Evolutionary conservation across 345 rosid genomes (phyloP).

Genomic region (Moricandia moricandioides): DNA sequence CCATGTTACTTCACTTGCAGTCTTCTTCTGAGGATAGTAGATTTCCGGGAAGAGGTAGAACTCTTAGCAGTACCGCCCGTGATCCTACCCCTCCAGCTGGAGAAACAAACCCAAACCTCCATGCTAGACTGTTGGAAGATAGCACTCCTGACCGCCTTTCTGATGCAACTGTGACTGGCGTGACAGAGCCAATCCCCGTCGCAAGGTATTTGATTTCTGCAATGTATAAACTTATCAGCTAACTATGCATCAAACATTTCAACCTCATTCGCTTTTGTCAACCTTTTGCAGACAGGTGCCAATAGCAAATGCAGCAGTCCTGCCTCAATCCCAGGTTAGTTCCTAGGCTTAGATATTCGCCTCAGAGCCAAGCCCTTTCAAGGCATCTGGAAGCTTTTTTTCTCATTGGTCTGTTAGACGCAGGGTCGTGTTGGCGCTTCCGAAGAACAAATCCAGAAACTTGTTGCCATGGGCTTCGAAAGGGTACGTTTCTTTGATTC

Average conservation of each 20-base stretch:
- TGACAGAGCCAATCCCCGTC: slow-evolving; percentile 41
- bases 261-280: background rate
- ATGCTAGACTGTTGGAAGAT: slow-evolving; percentile 74
- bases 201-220: slow-evolving; percentile 44
- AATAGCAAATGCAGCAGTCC: slow-evolving; percentile 32
- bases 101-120: slow-evolving; percentile 68
- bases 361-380: background rate
- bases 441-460: slow-evolving; percentile 73
- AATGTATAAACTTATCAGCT: background rate
- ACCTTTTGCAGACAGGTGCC: slow-evolving; percentile 25
- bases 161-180: slow-evolving; percentile 35
- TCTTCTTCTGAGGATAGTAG: slow-evolving; percentile 61
- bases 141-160: slow-evolving; percentile 41
- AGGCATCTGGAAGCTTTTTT: background rate
- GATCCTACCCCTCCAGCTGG: slow-evolving; percentile 42
- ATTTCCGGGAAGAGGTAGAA: slow-evolving; percentile 84
- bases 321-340: slow-evolving; percentile 51
- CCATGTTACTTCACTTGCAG: slow-evolving; percentile 40
- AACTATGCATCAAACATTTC: background rate
- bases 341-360: background rate
- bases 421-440: slow-evolving; percentile 52
- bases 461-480: slow-evolving; percentile 91
- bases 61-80: slow-evolving; percentile 50
- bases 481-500: slow-evolving; percentile 49
- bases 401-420: slow-evolving; percentile 5